A percentile compares a stretch with the other conserved stretches of the same genome.
Conservation (phyloP, 148 eudicot genomes). For the Mesembryanthemum crystallinum region DNA sequence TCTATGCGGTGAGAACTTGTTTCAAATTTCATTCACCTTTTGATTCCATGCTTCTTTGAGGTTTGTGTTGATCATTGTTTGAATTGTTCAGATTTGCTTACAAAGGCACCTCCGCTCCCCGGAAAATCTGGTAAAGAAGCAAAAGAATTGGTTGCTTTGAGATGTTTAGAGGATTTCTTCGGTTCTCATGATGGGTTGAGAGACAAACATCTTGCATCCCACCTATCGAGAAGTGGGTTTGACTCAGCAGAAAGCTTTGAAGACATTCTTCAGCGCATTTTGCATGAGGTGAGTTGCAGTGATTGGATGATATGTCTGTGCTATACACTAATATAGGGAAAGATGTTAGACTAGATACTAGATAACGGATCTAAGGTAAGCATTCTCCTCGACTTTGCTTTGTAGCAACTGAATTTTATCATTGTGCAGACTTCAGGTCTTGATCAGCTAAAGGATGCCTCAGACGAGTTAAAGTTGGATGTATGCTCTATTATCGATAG, state of each 20-base stretch:
- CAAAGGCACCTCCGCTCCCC: constrained; percentile 33
- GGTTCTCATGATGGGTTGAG: constrained; percentile 20
- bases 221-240: constrained; percentile 20
- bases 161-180: constrained; percentile 52
- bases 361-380: neutral
- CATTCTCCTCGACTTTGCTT: neutral
- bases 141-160: constrained; percentile 48
- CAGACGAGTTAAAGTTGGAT: constrained; percentile 38
- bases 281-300: constrained; percentile 36
- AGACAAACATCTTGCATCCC: constrained; percentile 15
- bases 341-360: neutral
- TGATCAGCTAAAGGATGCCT: constrained; percentile 24
- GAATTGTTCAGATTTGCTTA: constrained; percentile 42
- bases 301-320: neutral
- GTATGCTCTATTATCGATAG: constrained; percentile 39
- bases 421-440: constrained; percentile 34
- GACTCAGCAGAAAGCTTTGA: constrained; percentile 47
- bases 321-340: neutral
- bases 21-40: neutral
- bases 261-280: constrained; percentile 39
- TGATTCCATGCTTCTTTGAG: neutral
- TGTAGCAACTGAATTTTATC: constrained; percentile 2
- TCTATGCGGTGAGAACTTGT: constrained; percentile 37
- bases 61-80: constrained; percentile 13
- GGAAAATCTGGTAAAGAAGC: constrained; percentile 46